Percentiles rank a stretch among this genome's conserved stretches.
Evolutionary conservation across 768 basidiomycete species (phyloP).

Genomic region (Auriscalpium vulgare): DNA sequence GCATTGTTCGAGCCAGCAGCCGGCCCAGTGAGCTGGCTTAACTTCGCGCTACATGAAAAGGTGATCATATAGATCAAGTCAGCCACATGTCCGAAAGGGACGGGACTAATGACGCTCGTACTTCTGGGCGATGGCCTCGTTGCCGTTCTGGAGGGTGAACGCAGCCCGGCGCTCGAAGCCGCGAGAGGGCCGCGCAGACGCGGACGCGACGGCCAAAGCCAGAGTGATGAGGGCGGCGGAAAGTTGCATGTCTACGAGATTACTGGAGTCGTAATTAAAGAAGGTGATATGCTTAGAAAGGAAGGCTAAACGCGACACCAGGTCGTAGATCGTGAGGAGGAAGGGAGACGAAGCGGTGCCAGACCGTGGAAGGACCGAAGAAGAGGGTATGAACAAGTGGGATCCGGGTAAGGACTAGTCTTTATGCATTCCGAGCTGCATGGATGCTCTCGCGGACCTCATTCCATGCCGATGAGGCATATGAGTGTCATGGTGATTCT

Average conservation of each 20-base stretch:
- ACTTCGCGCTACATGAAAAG: constrained; percentile 28
- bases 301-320: constrained; percentile 2
- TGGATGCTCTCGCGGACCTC: too few relatives aligned
- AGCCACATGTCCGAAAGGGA: not conserved
- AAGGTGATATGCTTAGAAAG: not conserved
- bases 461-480: too few relatives aligned
- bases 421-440: too few relatives aligned
- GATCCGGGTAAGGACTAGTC: too few relatives aligned
- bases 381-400: too few relatives aligned
- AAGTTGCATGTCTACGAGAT: not conserved
- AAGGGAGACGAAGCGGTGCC: not conserved
- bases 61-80: not conserved
- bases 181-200: constrained; percentile 11
- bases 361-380: not conserved
- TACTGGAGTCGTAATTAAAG: not conserved
- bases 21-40: constrained; percentile 38
- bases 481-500: too few relatives aligned
- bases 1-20: too few relatives aligned
- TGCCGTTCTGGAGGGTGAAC: constrained; percentile 20
- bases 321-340: not conserved
- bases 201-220: constrained; percentile 15
- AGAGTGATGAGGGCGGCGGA: constrained; percentile 16
- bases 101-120: constrained; percentile 8
- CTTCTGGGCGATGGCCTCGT: constrained; percentile 24
- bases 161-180: constrained; percentile 6